phyloP scores from a whole-genome alignment of 73 alveolate genomes.

The Tetrahymena thermophila region DNA sequence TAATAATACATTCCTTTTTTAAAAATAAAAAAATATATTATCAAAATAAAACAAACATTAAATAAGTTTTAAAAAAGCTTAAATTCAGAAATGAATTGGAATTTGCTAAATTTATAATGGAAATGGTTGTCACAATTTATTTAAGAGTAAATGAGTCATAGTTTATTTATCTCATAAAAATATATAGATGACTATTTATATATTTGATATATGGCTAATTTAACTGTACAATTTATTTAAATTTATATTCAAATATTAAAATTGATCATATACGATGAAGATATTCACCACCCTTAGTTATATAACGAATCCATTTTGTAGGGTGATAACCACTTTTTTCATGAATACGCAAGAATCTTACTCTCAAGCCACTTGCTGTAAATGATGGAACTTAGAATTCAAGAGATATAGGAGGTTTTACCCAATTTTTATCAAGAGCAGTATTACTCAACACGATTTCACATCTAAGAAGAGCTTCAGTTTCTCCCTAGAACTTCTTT shows the following conservation, averaged over 20 bases:
- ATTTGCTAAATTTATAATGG: no score
- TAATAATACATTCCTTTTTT: no score
- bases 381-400: slow-evolving; percentile 96
- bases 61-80: no score
- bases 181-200: not conserved
- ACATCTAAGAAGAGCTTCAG: slow-evolving; percentile 68
- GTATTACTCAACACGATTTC: slow-evolving; percentile 61
- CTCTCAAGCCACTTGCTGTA: slow-evolving; percentile 95
- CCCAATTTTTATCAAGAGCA: slow-evolving; percentile 76
- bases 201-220: not conserved
- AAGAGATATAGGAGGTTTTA: slow-evolving; percentile 85
- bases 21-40: no score
- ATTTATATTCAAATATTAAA: not conserved
- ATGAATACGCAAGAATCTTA: slow-evolving; percentile 83
- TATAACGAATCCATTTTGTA: slow-evolving; percentile 93
- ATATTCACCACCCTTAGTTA: slow-evolving; percentile 93
- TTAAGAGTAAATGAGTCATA: not conserved
- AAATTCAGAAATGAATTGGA: no score
- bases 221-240: not conserved
- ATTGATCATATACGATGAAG: slow-evolving; percentile 78
- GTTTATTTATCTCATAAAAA: not conserved
- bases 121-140: no score
- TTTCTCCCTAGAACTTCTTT: slow-evolving; percentile 73
- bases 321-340: slow-evolving; percentile 90
- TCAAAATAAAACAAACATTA: no score